A percentile compares a stretch with the other conserved stretches of the same genome.
Evolutionary conservation across 73 alveolate species (phyloP).

Genomic region (Paramecium primaurelia): DNA sequence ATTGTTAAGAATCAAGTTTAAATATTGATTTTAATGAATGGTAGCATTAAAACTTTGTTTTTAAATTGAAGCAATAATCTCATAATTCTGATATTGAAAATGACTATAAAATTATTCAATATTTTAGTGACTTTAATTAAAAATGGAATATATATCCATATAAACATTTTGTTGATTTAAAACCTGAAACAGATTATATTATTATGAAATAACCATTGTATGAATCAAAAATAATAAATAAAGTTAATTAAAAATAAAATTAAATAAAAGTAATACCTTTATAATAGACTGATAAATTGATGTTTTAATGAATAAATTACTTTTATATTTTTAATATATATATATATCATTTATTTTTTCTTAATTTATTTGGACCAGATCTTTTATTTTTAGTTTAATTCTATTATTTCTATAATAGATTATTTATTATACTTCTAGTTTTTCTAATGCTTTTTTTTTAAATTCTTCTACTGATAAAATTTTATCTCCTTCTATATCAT

Average conservation of each 20-base stretch:
- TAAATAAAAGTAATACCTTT: background rate
- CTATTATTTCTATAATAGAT: background rate
- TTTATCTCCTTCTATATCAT: conserved; percentile 59
- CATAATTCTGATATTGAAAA: background rate
- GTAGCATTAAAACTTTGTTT: background rate
- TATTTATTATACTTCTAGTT: conserved; percentile 17
- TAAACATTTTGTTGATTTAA: background rate
- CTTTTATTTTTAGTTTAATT: conserved; percentile 24
- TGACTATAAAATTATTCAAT: background rate
- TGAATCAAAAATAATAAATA: background rate
- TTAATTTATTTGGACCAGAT: conserved; percentile 11
- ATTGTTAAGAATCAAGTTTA: background rate
- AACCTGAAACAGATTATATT: background rate
- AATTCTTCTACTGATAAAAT: conserved; percentile 52
- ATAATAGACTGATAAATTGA: background rate
- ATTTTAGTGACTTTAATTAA: background rate
- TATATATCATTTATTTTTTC: background rate
- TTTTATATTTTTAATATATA: background rate
- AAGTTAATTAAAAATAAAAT: background rate
- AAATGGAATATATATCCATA: background rate
- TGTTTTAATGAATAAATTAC: too few relatives aligned
- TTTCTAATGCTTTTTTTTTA: conserved; percentile 57
- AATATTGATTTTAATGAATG: background rate
- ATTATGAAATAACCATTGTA: background rate
- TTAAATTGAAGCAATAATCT: background rate